A percentile compares a stretch with the other conserved stretches of the same genome.
Evolutionary conservation across 768 basidiomycete species (phyloP).

Genomic region (Coprinellus micaceus): DNA sequence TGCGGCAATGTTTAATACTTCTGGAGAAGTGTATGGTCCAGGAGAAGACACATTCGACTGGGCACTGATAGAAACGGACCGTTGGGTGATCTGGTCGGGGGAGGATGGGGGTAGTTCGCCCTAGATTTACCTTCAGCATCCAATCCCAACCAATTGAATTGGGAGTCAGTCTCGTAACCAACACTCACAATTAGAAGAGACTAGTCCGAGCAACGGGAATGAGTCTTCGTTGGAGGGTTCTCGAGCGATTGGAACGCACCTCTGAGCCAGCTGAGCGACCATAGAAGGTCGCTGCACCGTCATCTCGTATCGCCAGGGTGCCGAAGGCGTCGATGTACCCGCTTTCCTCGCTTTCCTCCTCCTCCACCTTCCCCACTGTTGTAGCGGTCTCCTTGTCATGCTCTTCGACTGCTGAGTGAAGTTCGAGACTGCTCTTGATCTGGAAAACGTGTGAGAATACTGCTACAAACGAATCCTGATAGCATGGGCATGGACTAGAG

Average conservation of each 20-base stretch:
- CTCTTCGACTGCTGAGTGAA: slow-evolving; percentile 53
- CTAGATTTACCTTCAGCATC: slow-evolving; percentile 1
- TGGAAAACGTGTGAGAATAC: no score
- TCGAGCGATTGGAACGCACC: slow-evolving; percentile 35
- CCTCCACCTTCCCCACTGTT: slow-evolving; percentile 38
- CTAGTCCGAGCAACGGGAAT: slow-evolving; percentile 25
- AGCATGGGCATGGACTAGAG: no score
- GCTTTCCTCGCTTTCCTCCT: slow-evolving; percentile 36
- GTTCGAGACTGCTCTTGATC: slow-evolving; percentile 67
- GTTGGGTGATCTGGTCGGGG: neutral
- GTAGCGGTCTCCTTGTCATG: slow-evolving; percentile 18
- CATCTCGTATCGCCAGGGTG: slow-evolving; percentile 63
- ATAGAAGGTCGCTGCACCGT: slow-evolving; percentile 68
- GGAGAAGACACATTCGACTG: slow-evolving; percentile 1
- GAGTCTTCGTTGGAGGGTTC: slow-evolving; percentile 3
- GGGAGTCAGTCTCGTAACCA: slow-evolving; percentile 12
- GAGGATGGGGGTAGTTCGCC: slow-evolving; percentile 9
- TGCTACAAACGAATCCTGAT: no score
- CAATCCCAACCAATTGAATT: neutral
- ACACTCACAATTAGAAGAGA: slow-evolving; percentile 53
- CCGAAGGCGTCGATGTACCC: slow-evolving; percentile 68
- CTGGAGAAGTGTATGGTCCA: slow-evolving; percentile 1
- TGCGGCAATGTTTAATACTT: slow-evolving; percentile 8
- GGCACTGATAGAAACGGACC: neutral
- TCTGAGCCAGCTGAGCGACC: slow-evolving; percentile 71